Percentiles rank a stretch among this genome's conserved stretches.
phyloP scores from a whole-genome alignment of 371 early-diverging fungal species.

The Haplosporangium sp. region DNA sequence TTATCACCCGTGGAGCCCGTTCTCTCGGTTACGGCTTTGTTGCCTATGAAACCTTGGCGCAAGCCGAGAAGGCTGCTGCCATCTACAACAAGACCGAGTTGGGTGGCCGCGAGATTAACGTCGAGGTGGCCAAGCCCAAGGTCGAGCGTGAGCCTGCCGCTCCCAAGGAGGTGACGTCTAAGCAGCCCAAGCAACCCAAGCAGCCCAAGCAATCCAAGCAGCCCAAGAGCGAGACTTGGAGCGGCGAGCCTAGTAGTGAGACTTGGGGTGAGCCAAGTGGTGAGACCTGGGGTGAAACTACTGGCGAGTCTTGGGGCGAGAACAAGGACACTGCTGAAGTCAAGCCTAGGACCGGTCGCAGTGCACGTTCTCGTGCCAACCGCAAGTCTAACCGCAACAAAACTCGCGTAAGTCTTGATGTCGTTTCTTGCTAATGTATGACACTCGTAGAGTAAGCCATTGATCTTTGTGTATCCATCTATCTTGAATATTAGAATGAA shows the following conservation, averaged over 20 bases:
- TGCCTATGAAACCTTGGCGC: constrained; percentile 78
- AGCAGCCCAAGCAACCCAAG: constrained; percentile 28
- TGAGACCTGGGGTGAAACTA: not conserved
- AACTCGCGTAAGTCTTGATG: constrained; percentile 19
- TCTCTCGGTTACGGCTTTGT: constrained; percentile 95
- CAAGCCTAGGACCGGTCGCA: constrained; percentile 42
- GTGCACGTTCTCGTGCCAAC: constrained; percentile 24
- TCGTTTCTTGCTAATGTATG: not conserved
- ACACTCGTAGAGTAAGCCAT: too few species aligned
- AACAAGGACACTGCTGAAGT: constrained; percentile 40
- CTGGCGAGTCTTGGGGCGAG: not conserved
- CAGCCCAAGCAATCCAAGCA: constrained; percentile 30
- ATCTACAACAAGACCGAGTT: constrained; percentile 77
- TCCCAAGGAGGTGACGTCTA: constrained; percentile 41
- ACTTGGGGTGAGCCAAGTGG: too few species aligned
- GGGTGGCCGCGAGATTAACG: constrained; percentile 86
- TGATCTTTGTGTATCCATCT: constrained; percentile 1
- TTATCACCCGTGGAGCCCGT: constrained; percentile 80
- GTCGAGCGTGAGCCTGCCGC: constrained; percentile 37
- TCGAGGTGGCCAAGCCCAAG: constrained; percentile 86
- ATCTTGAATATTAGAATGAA: constrained; percentile 23
- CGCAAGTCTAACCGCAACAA: constrained; percentile 42
- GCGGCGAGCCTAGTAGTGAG: too few species aligned
- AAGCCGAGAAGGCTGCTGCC: constrained; percentile 79
- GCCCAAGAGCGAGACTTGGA: constrained; percentile 12